Percentiles rank a stretch among this genome's conserved stretches.
phyloP scores from a whole-genome alignment of 2,329 filamentous ascomycete genomes.

The Penicillium griseofulvum region DNA sequence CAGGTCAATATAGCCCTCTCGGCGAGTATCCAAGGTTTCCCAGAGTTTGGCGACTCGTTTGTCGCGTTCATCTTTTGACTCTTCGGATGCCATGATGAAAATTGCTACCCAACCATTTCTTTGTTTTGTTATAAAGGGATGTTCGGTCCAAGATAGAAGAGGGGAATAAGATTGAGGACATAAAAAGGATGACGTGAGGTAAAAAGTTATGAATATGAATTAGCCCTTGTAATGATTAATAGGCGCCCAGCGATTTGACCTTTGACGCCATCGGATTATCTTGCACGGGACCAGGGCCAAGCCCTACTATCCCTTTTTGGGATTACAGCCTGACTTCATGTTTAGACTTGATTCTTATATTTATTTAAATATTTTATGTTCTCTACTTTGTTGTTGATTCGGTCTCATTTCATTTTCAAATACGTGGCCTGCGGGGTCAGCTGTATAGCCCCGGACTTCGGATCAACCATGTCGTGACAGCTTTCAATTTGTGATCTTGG shows the following conservation, averaged over 20 bases:
- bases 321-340: conserved; percentile 9
- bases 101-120: conserved; percentile 50
- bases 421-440: conserved; percentile 9
- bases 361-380: neutral
- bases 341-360: neutral
- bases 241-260: conserved; percentile 33
- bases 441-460: conserved; percentile 4
- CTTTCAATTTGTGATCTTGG: conserved; percentile 1
- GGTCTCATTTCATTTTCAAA: conserved; percentile 1
- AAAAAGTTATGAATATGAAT: conserved; percentile 2
- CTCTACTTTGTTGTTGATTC: neutral
- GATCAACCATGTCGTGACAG: conserved; percentile 9
- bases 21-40: conserved; percentile 73
- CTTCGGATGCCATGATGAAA: conserved; percentile 62
- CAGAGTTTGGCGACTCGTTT: conserved; percentile 80
- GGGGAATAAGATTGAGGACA: conserved; percentile 20
- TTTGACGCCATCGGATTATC: conserved; percentile 31
- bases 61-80: conserved; percentile 76
- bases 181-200: conserved; percentile 19
- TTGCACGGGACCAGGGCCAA: conserved; percentile 30
- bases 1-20: conserved; percentile 77
- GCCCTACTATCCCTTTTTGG: conserved; percentile 34
- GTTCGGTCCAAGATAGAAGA: neutral
- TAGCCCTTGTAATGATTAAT: conserved; percentile 31
- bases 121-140: neutral